phyloP scores from a whole-genome alignment of 108 stramenopile species.

The Nannochloropsis gaditana region DNA sequence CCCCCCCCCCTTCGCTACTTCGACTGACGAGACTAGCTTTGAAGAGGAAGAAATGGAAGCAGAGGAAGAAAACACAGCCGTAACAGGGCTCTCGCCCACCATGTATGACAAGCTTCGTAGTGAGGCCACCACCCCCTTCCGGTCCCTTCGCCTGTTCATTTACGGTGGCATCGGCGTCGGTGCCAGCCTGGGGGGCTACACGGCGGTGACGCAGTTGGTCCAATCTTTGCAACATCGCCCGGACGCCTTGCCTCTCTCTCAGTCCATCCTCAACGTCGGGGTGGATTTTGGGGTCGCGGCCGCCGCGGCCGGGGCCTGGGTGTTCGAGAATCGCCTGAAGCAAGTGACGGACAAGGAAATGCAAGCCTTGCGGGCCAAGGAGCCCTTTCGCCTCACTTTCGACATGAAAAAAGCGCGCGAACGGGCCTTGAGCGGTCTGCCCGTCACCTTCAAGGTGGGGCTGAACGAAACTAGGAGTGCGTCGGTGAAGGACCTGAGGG shows the following conservation, averaged over 20 bases:
- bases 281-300: constrained; percentile 46
- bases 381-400: background rate
- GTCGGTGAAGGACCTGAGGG: background rate
- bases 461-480: background rate
- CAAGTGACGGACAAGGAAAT: background rate
- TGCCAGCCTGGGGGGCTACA: constrained; percentile 38
- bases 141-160: constrained; percentile 37
- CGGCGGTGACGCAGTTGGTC: constrained; percentile 40
- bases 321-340: background rate
- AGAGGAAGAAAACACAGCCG: background rate
- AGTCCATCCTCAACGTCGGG: constrained; percentile 34
- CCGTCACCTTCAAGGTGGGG: background rate
- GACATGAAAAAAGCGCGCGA: background rate
- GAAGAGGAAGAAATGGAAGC: background rate
- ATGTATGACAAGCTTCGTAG: constrained; percentile 22
- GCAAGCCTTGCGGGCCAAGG: background rate
- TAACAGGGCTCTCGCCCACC: background rate
- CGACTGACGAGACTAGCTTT: background rate
- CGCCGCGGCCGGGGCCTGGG: background rate
- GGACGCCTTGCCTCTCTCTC: constrained; percentile 37
- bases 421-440: background rate
- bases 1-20: background rate
- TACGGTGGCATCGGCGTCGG: constrained; percentile 41
- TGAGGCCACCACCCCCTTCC: background rate
- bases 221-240: constrained; percentile 30